Evolutionary conservation across 2,329 filamentous ascomycete genomes (phyloP).

Genomic region (Cladobotryum protrusum): DNA sequence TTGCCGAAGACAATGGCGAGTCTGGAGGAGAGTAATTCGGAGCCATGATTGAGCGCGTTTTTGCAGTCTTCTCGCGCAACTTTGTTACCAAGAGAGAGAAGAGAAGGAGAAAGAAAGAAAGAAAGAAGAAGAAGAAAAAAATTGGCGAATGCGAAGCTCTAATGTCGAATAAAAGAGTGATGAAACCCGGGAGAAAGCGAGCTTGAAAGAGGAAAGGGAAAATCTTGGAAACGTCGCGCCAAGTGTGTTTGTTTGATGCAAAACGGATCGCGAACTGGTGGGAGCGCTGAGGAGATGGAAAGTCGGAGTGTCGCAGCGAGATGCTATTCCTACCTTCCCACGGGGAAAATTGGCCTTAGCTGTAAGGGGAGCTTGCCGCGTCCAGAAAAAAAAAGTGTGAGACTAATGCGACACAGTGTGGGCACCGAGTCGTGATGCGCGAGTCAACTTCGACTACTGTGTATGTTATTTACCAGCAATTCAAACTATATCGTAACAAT

Average conservation of each 20-base stretch:
- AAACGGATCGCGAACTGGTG: constrained; percentile 4
- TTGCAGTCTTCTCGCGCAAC: constrained; percentile 4
- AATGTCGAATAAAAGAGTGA: background rate
- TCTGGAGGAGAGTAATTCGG: constrained; percentile 35
- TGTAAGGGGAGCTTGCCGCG: constrained; percentile 2
- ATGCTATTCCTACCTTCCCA: constrained; percentile 4
- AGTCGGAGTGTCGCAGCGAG: background rate
- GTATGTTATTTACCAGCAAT: too few relatives aligned
- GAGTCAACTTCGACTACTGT: too few relatives aligned
- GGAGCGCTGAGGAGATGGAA: background rate
- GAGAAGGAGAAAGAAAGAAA: background rate
- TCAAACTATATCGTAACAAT: too few relatives aligned
- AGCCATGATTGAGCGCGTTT: constrained; percentile 26
- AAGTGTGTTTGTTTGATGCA: background rate
- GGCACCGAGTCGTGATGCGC: background rate
- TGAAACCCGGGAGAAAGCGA: background rate
- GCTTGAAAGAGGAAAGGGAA: background rate
- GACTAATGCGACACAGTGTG: constrained; percentile 9
- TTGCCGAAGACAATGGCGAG: constrained; percentile 40
- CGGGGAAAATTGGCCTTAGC: constrained; percentile 6
- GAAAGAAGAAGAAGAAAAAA: background rate
- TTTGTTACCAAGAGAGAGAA: too few relatives aligned
- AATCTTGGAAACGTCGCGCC: background rate
- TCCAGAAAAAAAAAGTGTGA: background rate
- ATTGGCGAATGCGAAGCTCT: too few relatives aligned